Evolutionary conservation across 1,139 yeast species (phyloP).

Genomic region (Candida pseudocylindracea): DNA sequence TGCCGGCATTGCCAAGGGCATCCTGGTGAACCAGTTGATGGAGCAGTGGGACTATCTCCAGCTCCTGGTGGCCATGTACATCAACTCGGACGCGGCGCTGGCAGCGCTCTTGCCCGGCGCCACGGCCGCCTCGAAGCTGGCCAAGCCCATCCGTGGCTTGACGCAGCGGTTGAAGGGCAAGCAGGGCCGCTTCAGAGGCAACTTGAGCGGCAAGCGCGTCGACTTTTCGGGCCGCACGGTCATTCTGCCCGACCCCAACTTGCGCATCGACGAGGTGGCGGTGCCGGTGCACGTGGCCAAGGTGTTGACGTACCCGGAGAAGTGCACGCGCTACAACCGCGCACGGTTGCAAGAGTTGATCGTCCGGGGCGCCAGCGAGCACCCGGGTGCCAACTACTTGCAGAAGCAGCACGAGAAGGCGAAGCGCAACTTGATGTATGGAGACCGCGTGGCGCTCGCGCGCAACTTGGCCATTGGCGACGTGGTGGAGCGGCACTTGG

Average conservation of each 20-base stretch:
- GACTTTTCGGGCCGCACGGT: slow-evolving; percentile 98
- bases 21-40: slow-evolving; percentile 79
- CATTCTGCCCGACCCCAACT: slow-evolving; percentile 95
- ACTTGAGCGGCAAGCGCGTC: slow-evolving; percentile 93
- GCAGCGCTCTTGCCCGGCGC: slow-evolving; percentile 52
- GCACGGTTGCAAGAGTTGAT: slow-evolving; percentile 54
- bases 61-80: slow-evolving; percentile 89
- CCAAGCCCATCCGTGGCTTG: slow-evolving; percentile 84
- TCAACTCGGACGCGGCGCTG: slow-evolving; percentile 87
- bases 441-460: slow-evolving; percentile 65
- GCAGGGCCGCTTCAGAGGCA: slow-evolving; percentile 97
- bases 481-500: slow-evolving; percentile 91
- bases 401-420: slow-evolving; percentile 67
- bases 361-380: slow-evolving; percentile 65
- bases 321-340: slow-evolving; percentile 72
- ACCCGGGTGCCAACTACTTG: slow-evolving; percentile 94
- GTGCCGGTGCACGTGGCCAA: slow-evolving; percentile 96
- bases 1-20: slow-evolving; percentile 90
- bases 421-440: slow-evolving; percentile 75
- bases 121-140: slow-evolving; percentile 27
- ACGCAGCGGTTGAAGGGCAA: slow-evolving; percentile 97
- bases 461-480: slow-evolving; percentile 67
- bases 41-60: slow-evolving; percentile 98
- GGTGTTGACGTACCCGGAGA: slow-evolving; percentile 89
- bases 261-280: slow-evolving; percentile 89